These are phyloP conservation scores for Pythium brachiatum DNA, from an alignment of 352 stramenopile species.

Conservation along the genomic window DNA sequence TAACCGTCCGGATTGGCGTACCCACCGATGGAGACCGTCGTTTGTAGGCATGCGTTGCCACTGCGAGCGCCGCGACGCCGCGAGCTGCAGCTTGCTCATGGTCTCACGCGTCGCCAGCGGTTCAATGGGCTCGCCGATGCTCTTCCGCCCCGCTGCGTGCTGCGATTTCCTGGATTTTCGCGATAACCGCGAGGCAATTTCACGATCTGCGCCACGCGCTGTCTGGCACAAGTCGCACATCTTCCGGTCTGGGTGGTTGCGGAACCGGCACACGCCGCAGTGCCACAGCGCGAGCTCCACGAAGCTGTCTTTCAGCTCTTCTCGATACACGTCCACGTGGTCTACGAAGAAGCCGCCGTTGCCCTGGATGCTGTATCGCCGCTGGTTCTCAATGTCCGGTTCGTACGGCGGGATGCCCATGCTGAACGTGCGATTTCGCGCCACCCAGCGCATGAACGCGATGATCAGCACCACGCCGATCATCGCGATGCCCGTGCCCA, in stretches of 20 bases:
- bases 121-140: slow-evolving; percentile 43
- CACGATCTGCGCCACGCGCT: slow-evolving; percentile 45
- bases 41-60: slow-evolving; percentile 79
- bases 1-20: slow-evolving; percentile 35
- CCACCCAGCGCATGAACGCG: slow-evolving; percentile 26
- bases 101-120: slow-evolving; percentile 15
- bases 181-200: slow-evolving; percentile 34
- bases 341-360: slow-evolving; percentile 43
- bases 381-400: slow-evolving; percentile 21
- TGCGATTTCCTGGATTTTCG: slow-evolving; percentile 17
- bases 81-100: slow-evolving; percentile 76
- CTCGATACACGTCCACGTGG: slow-evolving; percentile 63
- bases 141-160: slow-evolving; percentile 5
- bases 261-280: slow-evolving; percentile 89
- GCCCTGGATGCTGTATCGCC: slow-evolving; percentile 14
- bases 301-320: slow-evolving; percentile 79
- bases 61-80: slow-evolving; percentile 61
- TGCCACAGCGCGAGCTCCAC: slow-evolving; percentile 80
- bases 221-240: slow-evolving; percentile 87
- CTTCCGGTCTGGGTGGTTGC: slow-evolving; percentile 80
- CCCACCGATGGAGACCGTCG: slow-evolving; percentile 72
- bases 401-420: slow-evolving; percentile 31
- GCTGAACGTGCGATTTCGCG: slow-evolving; percentile 18
- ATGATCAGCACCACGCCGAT: slow-evolving; percentile 26
- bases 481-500: slow-evolving; percentile 24